Conservation (phyloP, 257 asterid genomes). For the Anisodus tanguticus region DNA sequence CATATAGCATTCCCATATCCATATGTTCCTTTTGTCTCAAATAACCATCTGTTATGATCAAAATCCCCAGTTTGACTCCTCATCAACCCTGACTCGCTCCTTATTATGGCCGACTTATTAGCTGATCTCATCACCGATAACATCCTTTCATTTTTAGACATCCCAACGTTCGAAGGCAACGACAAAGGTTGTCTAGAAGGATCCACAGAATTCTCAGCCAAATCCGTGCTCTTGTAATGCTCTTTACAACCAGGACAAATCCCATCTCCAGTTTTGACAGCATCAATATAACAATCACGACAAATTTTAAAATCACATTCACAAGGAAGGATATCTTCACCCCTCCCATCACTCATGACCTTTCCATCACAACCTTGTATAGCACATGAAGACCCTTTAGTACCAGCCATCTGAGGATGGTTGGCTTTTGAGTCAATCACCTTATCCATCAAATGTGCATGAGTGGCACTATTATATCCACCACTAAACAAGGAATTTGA, state of each 20-base stretch:
- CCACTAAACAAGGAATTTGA: constrained; percentile 88
- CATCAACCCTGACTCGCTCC: constrained; percentile 68
- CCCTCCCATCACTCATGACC: constrained; percentile 86
- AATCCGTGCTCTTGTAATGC: constrained; percentile 67
- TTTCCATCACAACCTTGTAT: constrained; percentile 85
- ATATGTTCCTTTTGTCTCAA: constrained; percentile 86
- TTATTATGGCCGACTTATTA: constrained; percentile 57
- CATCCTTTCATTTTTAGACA: constrained; percentile 80
- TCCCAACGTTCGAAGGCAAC: constrained; percentile 62
- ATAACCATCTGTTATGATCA: constrained; percentile 82
- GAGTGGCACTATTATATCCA: constrained; percentile 79
- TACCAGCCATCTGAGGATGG: constrained; percentile 95
- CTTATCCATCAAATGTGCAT: constrained; percentile 96
- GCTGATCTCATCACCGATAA: constrained; percentile 76
- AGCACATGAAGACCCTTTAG: constrained; percentile 82
- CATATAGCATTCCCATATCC: constrained; percentile 96
- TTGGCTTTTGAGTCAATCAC: constrained; percentile 82
- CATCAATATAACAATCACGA: constrained; percentile 75
- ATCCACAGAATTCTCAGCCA: constrained; percentile 48
- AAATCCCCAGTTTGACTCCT: constrained; percentile 85
- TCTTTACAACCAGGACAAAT: constrained; percentile 94
- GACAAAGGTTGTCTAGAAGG: constrained; percentile 55
- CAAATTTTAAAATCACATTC: constrained; percentile 93
- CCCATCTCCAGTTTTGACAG: constrained; percentile 75
- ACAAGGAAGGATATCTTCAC: constrained; percentile 81